Conservation (phyloP, 2,329 filamentous ascomycete genomes). For the Clonostachys sp. region DNA sequence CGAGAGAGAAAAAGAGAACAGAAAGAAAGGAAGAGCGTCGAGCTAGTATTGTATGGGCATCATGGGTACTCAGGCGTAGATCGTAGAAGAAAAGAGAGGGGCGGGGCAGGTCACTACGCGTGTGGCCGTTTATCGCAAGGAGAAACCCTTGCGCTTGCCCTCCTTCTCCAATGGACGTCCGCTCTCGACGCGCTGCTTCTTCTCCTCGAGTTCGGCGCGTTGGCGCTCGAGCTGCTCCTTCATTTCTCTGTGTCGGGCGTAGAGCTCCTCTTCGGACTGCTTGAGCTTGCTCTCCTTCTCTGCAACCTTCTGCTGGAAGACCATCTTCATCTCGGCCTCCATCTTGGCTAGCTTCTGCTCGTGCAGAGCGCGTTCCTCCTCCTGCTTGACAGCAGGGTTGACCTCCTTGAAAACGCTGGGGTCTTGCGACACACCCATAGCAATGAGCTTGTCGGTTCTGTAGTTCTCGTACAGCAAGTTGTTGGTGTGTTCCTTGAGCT, state of each 20-base stretch:
- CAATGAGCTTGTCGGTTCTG: conserved; percentile 97
- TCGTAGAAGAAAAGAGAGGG: conserved; percentile 30
- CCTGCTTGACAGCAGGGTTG: conserved; percentile 99
- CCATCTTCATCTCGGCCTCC: conserved; percentile 99
- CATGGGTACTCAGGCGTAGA: conserved; percentile 52
- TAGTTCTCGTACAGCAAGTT: conserved; percentile 99
- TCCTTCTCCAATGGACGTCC: conserved; percentile 96
- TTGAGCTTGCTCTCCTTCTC: conserved; percentile 99
- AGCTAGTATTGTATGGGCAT: conserved; percentile 56
- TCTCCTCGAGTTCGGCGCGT: conserved; percentile 92
- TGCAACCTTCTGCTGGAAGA: conserved; percentile 99
- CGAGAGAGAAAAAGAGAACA: conserved; percentile 32
- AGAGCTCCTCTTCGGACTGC: conserved; percentile 98
- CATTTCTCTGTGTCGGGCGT: conserved; percentile 98
- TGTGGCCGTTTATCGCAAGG: conserved; percentile 69
- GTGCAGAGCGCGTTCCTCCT: conserved; percentile 95
- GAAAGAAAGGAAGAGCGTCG: conserved; percentile 47
- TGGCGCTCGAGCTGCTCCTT: conserved; percentile 98
- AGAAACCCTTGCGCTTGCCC: conserved; percentile 99
- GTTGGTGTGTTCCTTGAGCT: conserved; percentile 99
- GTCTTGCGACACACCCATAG: conserved; percentile 98
- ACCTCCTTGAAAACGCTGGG: conserved; percentile 99
- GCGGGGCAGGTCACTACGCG: conserved; percentile 7
- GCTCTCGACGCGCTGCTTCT: conserved; percentile 93
- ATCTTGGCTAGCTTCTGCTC: conserved; percentile 99